These are phyloP conservation scores for Draba incana DNA, from an alignment of 345 rosid genomes.

Conservation along the genomic window DNA sequence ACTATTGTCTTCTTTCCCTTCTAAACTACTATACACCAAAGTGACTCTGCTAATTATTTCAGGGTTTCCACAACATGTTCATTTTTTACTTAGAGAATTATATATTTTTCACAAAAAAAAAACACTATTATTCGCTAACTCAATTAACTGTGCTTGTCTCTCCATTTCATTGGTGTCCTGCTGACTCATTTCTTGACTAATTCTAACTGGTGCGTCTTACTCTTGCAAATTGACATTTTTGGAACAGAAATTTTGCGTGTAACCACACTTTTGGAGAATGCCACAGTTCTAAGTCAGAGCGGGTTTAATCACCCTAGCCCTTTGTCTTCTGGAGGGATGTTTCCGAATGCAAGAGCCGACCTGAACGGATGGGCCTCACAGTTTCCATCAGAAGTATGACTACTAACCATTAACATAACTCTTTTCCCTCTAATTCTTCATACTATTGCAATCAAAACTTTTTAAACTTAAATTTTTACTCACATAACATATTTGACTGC, in stretches of 20 bases:
- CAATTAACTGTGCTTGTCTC: conserved; percentile 54
- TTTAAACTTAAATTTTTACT: conserved; percentile 54
- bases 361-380: conserved; percentile 90
- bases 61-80: conserved; percentile 19
- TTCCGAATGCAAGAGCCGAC: conserved; percentile 95
- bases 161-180: conserved; percentile 59
- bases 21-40: not conserved
- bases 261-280: conserved; percentile 98
- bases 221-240: conserved; percentile 97
- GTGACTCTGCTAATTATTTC: not conserved
- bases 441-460: conserved; percentile 52
- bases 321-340: conserved; percentile 87
- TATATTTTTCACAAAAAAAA: conserved; percentile 39
- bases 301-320: conserved; percentile 96
- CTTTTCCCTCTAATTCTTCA: conserved; percentile 63
- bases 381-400: conserved; percentile 99
- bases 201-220: conserved; percentile 94
- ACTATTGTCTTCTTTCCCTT: conserved; percentile 4
- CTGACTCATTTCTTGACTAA: conserved; percentile 68
- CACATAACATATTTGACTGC: conserved; percentile 57
- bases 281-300: conserved; percentile 96
- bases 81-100: conserved; percentile 21
- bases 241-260: conserved; percentile 99
- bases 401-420: conserved; percentile 99
- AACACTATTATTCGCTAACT: conserved; percentile 51